Base-by-base conservation (phyloP, 2,329 filamentous ascomycete species). In the Colletotrichum sp. region DNA sequence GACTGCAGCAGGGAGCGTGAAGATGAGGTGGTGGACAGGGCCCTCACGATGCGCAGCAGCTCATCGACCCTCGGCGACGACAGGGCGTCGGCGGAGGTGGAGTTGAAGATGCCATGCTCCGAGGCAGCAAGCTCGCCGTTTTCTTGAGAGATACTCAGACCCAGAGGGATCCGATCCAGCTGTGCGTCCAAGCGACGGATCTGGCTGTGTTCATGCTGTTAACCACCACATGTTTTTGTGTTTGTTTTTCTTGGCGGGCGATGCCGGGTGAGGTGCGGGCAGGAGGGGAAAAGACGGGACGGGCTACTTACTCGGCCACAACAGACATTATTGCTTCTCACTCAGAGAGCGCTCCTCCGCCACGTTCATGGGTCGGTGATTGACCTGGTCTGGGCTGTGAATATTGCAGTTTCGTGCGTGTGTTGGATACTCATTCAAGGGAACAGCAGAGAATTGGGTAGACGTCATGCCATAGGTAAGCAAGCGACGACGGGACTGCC, bases 11-110 rank as follows among this genome's bases (percentile, higher is more conserved):
- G 85, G 36, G 91, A 87, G 68, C 90, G 89, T 7, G 93, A 91
- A 4, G 92, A 91, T 1, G 93, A 91, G 3, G 92, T 92, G 6
- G 93, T 91, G 24, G 94, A 96, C 16, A 98, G 85, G 4, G 91
- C 88, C 83, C 93, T 93, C 80, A 95, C 91, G 70, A 96, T 90
- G 73, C 86, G 87, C 78, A 96, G 90, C 52, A 97, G 86, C 69
- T 92, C 88, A 83, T 91, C 85, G 79, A 93, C 85, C 67, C 91
- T 86, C 30, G 89, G 88, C 24, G 88, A 89, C 77, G 89, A 84
- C 66, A 91, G 82, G 60, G 86, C 87, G 67, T 85, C 85, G 55
- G 86, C 80, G 52, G 81, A 82, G 78, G 83, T 74, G 73, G 78
- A 66, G 55, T 58, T 67, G 65, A 77, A 76, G 66, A 84, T 81